These are phyloP conservation scores for Fusarium staphyleae DNA, from an alignment of 2,329 filamentous ascomycete species.

Conservation along the genomic window DNA sequence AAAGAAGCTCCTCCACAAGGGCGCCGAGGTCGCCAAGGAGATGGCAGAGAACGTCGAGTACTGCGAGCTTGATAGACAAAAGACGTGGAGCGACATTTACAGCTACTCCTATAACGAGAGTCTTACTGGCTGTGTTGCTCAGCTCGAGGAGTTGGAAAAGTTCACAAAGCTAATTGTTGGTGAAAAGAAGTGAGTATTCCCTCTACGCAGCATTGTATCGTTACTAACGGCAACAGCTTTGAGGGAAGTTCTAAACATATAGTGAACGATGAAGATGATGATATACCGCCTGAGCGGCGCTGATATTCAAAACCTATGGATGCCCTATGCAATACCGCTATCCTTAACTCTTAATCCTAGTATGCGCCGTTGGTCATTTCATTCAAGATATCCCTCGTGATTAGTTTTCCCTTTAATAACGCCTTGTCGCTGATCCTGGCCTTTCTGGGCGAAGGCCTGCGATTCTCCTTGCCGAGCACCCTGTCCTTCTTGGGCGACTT, in stretches of 20 bases:
- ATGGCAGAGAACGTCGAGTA: conserved; percentile 35
- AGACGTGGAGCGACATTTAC: conserved; percentile 65
- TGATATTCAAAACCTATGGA: conserved; percentile 20
- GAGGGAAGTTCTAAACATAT: conserved; percentile 42
- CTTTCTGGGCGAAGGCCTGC: conserved; percentile 58
- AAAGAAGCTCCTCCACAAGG: conserved; percentile 59
- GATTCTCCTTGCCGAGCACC: conserved; percentile 53
- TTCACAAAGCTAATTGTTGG: conserved; percentile 66
- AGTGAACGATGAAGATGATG: conserved; percentile 35
- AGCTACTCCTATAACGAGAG: conserved; percentile 62
- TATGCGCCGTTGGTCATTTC: conserved; percentile 63
- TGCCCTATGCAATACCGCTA: conserved; percentile 20
- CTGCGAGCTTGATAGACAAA: conserved; percentile 44
- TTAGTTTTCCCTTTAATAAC: conserved; percentile 69
- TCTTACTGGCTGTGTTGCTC: conserved; percentile 60
- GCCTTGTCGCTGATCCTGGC: conserved; percentile 66
- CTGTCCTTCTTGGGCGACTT: conserved; percentile 43
- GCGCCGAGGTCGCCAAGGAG: conserved; percentile 55
- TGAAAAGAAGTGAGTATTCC: conserved; percentile 53
- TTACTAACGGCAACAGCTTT: conserved; percentile 42
- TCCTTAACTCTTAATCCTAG: conserved; percentile 33
- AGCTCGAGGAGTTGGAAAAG: conserved; percentile 61
- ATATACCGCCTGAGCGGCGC: conserved; percentile 19
- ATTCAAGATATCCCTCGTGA: conserved; percentile 81
- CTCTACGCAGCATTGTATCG: neutral